Conservation (phyloP, 2,329 filamentous ascomycete genomes). For the Fusarium newnesense region DNA sequence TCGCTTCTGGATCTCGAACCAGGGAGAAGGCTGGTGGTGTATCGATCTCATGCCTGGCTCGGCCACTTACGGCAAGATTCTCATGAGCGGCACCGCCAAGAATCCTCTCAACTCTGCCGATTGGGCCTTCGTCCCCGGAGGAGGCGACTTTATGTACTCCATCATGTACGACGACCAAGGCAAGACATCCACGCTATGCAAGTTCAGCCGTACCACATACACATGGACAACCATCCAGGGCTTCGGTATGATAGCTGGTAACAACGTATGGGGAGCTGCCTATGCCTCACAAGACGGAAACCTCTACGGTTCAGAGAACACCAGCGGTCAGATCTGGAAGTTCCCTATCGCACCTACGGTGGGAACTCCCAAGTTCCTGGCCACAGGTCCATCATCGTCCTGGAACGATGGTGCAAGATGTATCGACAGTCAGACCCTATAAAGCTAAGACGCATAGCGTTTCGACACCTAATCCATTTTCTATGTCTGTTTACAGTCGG, state of each 20-base stretch:
- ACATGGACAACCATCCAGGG: slow-evolving; percentile 30
- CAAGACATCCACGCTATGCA: slow-evolving; percentile 18
- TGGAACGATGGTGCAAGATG: slow-evolving; percentile 37
- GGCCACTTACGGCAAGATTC: slow-evolving; percentile 31
- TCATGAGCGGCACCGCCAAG: slow-evolving; percentile 27
- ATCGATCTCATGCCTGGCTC: slow-evolving; percentile 38
- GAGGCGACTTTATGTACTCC: slow-evolving; percentile 39
- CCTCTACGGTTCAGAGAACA: slow-evolving; percentile 35
- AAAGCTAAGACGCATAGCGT: not conserved
- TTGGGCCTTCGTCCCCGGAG: slow-evolving; percentile 41
- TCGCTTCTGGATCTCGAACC: slow-evolving; percentile 37
- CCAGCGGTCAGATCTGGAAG: slow-evolving; percentile 31
- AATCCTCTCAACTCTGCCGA: slow-evolving; percentile 23
- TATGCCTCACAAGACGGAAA: slow-evolving; percentile 36
- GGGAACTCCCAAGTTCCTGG: slow-evolving; percentile 16
- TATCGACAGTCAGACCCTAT: slow-evolving; percentile 32
- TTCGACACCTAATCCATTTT: slow-evolving; percentile 7
- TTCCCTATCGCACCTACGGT: slow-evolving; percentile 34
- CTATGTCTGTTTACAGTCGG: slow-evolving; percentile 18
- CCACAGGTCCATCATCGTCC: slow-evolving; percentile 20
- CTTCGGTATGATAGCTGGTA: slow-evolving; percentile 12
- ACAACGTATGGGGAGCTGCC: slow-evolving; percentile 35
- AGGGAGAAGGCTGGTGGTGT: slow-evolving; percentile 37
- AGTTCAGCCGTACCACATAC: slow-evolving; percentile 35
- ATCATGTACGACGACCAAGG: slow-evolving; percentile 12